phyloP scores from a whole-genome alignment of 176 grass and related monocot species.

The Poa pratensis region DNA sequence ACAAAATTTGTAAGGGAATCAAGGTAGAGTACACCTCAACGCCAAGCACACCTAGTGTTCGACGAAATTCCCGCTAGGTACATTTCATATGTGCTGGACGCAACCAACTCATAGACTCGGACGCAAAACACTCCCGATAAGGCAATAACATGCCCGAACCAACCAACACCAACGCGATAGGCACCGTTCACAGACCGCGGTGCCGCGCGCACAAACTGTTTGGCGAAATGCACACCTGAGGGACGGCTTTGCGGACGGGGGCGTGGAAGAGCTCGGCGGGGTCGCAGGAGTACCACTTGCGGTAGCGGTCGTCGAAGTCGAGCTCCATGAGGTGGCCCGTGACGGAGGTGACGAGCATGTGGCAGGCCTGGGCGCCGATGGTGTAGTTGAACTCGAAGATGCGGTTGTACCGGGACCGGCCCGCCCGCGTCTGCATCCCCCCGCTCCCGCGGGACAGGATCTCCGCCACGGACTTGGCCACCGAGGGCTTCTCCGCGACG shows the following conservation, averaged over 20 bases:
- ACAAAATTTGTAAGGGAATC: background rate
- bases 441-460: slow-evolving; percentile 79
- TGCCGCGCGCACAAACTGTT: slow-evolving; percentile 26
- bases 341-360: slow-evolving; percentile 92
- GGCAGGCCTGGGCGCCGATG: slow-evolving; percentile 60
- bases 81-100: background rate
- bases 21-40: background rate
- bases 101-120: background rate
- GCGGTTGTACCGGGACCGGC: slow-evolving; percentile 85
- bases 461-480: slow-evolving; percentile 85
- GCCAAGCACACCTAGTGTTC: background rate
- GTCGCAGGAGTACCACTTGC: slow-evolving; percentile 90
- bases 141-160: background rate
- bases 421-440: slow-evolving; percentile 65
- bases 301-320: slow-evolving; percentile 87
- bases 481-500: slow-evolving; percentile 96
- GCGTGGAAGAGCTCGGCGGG: slow-evolving; percentile 77
- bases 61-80: background rate
- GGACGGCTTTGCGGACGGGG: slow-evolving; percentile 81
- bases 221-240: slow-evolving; percentile 60
- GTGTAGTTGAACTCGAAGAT: slow-evolving; percentile 87
- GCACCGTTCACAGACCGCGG: background rate
- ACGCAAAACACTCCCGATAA: too few species aligned
- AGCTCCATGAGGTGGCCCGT: slow-evolving; percentile 98
- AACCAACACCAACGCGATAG: background rate